These are phyloP conservation scores for Dactylellina haptotyla DNA, from an alignment of 2,329 filamentous ascomycete genomes.

Conservation along the genomic window DNA sequence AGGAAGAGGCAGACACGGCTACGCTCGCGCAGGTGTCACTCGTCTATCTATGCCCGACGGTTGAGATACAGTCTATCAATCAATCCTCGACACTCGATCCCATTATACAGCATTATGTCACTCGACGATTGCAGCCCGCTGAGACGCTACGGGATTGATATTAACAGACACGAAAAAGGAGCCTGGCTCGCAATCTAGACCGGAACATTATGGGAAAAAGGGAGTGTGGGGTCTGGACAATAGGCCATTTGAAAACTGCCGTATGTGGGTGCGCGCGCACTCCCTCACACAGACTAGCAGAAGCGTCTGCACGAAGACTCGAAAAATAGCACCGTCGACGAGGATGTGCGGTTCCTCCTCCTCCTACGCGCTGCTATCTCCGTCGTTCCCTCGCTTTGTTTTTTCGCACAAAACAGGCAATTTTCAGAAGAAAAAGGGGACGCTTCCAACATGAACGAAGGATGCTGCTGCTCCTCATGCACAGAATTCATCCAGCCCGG, in stretches of 20 bases:
- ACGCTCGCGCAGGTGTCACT: slow-evolving; percentile 40
- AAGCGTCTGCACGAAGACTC: neutral
- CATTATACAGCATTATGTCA: too few species aligned
- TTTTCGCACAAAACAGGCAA: slow-evolving; percentile 20
- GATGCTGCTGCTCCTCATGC: slow-evolving; percentile 33
- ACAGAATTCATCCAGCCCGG: slow-evolving; percentile 36
- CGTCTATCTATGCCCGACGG: slow-evolving; percentile 13
- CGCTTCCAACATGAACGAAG: slow-evolving; percentile 30
- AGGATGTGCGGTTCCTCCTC: slow-evolving; percentile 10
- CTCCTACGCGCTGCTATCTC: neutral
- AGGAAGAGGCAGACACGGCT: slow-evolving; percentile 33
- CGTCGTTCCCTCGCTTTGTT: slow-evolving; percentile 2
- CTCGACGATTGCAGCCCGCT: neutral
- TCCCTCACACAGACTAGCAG: slow-evolving; percentile 5
- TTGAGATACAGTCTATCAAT: neutral
- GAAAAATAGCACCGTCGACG: slow-evolving; percentile 26
- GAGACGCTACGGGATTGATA: neutral
- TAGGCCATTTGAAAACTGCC: slow-evolving; percentile 17
- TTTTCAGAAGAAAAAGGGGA: slow-evolving; percentile 22
- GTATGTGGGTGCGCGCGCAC: neutral
- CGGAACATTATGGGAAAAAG: neutral
- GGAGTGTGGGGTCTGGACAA: slow-evolving; percentile 28
- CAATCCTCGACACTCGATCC: neutral
- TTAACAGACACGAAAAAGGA: neutral
- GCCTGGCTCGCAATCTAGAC: neutral